These are phyloP conservation scores for Rhizopus microsporus DNA, from an alignment of 371 early-diverging fungal genomes.

Conservation along the genomic window DNA sequence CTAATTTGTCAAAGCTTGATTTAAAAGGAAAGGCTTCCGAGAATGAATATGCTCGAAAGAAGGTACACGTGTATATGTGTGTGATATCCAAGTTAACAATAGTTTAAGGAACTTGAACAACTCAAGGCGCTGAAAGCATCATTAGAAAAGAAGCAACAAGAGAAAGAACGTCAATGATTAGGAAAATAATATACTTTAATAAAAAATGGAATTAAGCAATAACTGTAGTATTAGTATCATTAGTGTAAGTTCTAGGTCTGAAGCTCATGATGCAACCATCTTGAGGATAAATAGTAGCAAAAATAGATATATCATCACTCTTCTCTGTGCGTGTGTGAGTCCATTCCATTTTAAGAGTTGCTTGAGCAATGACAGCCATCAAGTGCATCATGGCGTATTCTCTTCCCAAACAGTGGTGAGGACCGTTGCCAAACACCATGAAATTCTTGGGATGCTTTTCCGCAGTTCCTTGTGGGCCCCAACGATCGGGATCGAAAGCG, in stretches of 20 bases:
- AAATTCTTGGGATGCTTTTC: slow-evolving; percentile 42
- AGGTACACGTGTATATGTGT: slow-evolving; percentile 23
- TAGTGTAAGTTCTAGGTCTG: slow-evolving; percentile 27
- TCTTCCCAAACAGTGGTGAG: slow-evolving; percentile 44
- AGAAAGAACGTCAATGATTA: too few relatives aligned
- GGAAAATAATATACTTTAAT: not conserved
- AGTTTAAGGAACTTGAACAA: slow-evolving; percentile 35
- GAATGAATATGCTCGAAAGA: slow-evolving; percentile 39
- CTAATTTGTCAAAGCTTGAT: slow-evolving; percentile 14
- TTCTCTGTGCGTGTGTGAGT: slow-evolving; percentile 41
- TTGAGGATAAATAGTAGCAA: slow-evolving; percentile 57
- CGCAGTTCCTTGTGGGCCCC: slow-evolving; percentile 39
- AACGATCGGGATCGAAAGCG: slow-evolving; percentile 41
- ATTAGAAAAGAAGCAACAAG: slow-evolving; percentile 7
- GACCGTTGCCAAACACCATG: slow-evolving; percentile 42
- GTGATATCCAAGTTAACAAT: not conserved
- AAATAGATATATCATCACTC: slow-evolving; percentile 55
- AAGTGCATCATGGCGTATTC: slow-evolving; percentile 43
- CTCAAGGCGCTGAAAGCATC: slow-evolving; percentile 28
- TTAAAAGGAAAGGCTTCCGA: slow-evolving; percentile 43
- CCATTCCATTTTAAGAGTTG: slow-evolving; percentile 34
- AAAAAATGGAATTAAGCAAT: not conserved
- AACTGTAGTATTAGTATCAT: not conserved
- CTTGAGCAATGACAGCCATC: slow-evolving; percentile 37
- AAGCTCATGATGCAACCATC: slow-evolving; percentile 57